Conservation (phyloP, 257 asterid species). For the Ajuga chamaepitys region DNA sequence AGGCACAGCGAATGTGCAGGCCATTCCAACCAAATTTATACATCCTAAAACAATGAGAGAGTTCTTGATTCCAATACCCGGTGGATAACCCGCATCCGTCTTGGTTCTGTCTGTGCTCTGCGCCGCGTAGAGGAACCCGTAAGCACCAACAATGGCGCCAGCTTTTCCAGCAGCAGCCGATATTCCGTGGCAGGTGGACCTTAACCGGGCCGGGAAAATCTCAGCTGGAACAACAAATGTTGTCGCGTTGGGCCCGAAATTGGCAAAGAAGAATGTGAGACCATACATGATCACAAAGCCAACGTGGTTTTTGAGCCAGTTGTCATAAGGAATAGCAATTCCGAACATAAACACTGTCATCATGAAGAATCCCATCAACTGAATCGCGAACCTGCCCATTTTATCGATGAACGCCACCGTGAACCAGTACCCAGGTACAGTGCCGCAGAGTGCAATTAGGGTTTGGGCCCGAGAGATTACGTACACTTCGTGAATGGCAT, state of each 20-base stretch:
- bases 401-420: conserved; percentile 36
- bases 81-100: conserved; percentile 24
- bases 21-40: conserved; percentile 28
- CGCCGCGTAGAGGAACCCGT: conserved; percentile 36
- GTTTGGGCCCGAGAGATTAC: conserved; percentile 35
- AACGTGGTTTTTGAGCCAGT: conserved; percentile 24
- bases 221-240: conserved; percentile 47
- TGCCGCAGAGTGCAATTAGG: conserved; percentile 28
- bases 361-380: conserved; percentile 35
- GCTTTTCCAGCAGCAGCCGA: conserved; percentile 39
- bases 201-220: conserved; percentile 34
- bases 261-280: conserved; percentile 38
- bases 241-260: conserved; percentile 46
- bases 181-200: conserved; percentile 45
- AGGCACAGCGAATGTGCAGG: conserved; percentile 38
- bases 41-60: conserved; percentile 29
- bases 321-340: conserved; percentile 31
- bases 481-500: conserved; percentile 32
- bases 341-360: conserved; percentile 42
- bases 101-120: conserved; percentile 16
- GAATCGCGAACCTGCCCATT: conserved; percentile 27
- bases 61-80: conserved; percentile 33
- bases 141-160: conserved; percentile 45
- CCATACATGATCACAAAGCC: conserved; percentile 38
- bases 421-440: conserved; percentile 48